Evolutionary conservation across 179 eudicot species (phyloP).

Genomic region (Silene noctiflora): DNA sequence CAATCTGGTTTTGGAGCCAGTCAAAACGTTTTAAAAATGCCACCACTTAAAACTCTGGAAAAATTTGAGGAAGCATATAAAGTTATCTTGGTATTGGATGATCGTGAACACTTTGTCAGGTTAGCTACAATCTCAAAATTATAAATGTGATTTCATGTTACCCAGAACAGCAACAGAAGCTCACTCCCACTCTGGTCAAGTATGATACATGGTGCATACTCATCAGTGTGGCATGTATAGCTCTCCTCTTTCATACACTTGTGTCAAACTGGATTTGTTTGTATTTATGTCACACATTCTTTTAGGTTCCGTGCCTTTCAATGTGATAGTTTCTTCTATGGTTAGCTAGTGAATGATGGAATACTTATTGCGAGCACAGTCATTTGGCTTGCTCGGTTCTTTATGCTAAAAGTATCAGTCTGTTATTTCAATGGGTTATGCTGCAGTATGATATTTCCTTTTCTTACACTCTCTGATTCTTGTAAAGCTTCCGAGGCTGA

Average conservation of each 20-base stretch:
- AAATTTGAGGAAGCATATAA: constrained; percentile 72
- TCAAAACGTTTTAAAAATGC: constrained; percentile 46
- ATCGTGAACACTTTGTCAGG: constrained; percentile 82
- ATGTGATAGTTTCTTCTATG: not conserved
- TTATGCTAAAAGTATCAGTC: not conserved
- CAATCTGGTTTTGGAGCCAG: constrained; percentile 27
- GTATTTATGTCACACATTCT: not conserved
- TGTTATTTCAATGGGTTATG: not conserved
- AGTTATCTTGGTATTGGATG: constrained; percentile 73
- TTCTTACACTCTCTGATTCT: too few relatives aligned
- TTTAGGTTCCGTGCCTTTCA: not conserved
- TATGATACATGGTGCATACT: too few relatives aligned
- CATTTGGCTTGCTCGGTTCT: not conserved
- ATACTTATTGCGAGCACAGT: not conserved
- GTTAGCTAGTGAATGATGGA: not conserved
- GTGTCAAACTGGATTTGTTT: not conserved
- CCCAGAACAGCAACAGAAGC: not conserved
- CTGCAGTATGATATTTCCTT: not conserved
- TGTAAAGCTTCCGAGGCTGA: too few relatives aligned
- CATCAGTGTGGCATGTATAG: too few relatives aligned
- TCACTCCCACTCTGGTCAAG: not conserved
- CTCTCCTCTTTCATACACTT: too few relatives aligned
- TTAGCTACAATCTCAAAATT: constrained; percentile 33
- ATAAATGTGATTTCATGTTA: not conserved
- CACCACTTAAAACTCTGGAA: constrained; percentile 72